Base-by-base conservation (phyloP, 169 alveolate species). In the Theileria luwenshuni region DNA sequence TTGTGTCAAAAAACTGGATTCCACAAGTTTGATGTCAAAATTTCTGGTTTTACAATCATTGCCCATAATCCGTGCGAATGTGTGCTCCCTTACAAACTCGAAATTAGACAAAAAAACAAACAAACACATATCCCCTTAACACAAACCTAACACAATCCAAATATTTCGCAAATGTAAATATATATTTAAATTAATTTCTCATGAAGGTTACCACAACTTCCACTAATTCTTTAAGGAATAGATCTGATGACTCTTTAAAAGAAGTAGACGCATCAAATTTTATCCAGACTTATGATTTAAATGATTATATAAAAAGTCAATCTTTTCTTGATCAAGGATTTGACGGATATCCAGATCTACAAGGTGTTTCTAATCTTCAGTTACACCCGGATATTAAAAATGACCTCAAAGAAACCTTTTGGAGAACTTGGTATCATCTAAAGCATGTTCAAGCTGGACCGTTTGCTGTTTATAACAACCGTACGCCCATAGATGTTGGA, bases 361-460 rank as follows among this genome's bases (percentile, higher is more conserved):
- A 3, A 1, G 65, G 65, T 10, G 64, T 68, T 6, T 68, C 76
- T 19, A 68, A 68, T 30, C 43, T 68, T 12, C 69, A 68, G 35
- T 13, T 68, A 30, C 6, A 6, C 61, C 63, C 49, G 1, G 65
- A 51, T 17, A 17, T 68, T 17, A 68, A 49, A 30, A 73, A 30
- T 15, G 15, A 45, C 48, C 56, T 68, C 32, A 68, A 51, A 25
- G 56, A 51, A 13, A 54, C 27, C 35, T 38, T 51, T 38, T 35
- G 54, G 51, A 38, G 76, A n/a, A 68, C 64, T n/a, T 49, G 49
- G 51, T 35, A 68, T 27, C 63, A 68, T 49, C 41, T 68, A 13
- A 68, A 38, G 61, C 61, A 68, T 33, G 63, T 51, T 27, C 76
- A 68, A 68, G 63, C 76, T n/a, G 63, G 68, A 6, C 68, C 76